Base-by-base conservation (phyloP, 306 rosid genomes). In the Bauhinia variegata region DNA sequence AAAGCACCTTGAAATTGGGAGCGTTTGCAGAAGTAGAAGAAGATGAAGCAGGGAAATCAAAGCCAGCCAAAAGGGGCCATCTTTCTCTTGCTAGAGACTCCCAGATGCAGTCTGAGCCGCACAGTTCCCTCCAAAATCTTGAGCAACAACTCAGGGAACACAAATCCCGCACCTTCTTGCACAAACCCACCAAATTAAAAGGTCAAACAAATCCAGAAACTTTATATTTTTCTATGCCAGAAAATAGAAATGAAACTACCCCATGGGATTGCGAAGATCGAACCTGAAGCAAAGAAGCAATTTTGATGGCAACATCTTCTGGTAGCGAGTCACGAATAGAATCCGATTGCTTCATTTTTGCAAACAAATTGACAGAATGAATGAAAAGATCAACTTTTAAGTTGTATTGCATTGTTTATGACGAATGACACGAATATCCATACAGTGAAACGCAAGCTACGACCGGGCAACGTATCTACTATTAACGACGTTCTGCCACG, bases 121-220 rank as follows among this genome's bases (percentile, higher is more conserved):
- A 87, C 6, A 86, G 60, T 66, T 79, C 76, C 73, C 81, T 80
- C 78, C 91, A 92, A 44, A 82, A 82, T 69, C 80, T 83, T 4
- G 88, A 92, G 72, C 92, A 87, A 72, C 88, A 72, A 37, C 84
- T 83, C 85, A 92, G 74, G 11, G 92, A 79, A 69, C 98, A 92
- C 75, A 92, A 53, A 75, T 92, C 97, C 70, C 75, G 68, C 8
- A 71, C 89, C 96, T 92, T 64, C n/a, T 28, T 28, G 37, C 75
- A 77, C 63, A 17, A 43, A 50, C 33, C 33, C 15, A 23, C 43
- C 30, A 59, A 63, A 32, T 11, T 9, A 52, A 19, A 14, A 42
- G 30, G 18, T 18, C 28, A 39, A 13, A 16, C 7, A 57, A 61
- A 8, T 34, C 3, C 11, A 63, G 39, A 68, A 18, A 65, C 60